Conservation (phyloP, 805 yeast species). For the Ogataea minuta region DNA sequence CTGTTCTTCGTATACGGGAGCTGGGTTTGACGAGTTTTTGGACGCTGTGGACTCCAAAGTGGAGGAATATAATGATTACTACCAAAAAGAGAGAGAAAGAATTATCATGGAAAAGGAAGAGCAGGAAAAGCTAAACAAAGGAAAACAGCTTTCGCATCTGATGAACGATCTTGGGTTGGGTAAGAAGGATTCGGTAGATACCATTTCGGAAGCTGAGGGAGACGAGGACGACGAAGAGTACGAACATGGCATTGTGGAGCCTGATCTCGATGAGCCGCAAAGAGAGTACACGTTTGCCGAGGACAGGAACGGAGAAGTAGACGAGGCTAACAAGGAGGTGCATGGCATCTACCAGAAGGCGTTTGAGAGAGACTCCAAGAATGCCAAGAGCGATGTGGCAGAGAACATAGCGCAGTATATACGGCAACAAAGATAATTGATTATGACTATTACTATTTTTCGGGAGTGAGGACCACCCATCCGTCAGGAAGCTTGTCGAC, state of each 20-base stretch:
- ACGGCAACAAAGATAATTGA: conserved; percentile 23
- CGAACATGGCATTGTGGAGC: conserved; percentile 45
- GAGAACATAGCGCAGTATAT: conserved; percentile 71
- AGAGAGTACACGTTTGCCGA: conserved; percentile 73
- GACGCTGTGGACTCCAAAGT: conserved; percentile 82
- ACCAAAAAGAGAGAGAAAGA: conserved; percentile 82
- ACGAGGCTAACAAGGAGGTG: conserved; percentile 47
- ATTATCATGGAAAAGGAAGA: conserved; percentile 73
- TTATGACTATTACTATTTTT: conserved; percentile 3
- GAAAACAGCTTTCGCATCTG: conserved; percentile 63
- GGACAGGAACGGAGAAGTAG: conserved; percentile 58
- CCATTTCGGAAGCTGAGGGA: conserved; percentile 47
- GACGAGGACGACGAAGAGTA: conserved; percentile 42
- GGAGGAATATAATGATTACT: conserved; percentile 80
- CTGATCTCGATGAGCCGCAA: conserved; percentile 38
- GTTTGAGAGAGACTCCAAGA: conserved; percentile 58
- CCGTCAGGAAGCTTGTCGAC: conserved; percentile 22
- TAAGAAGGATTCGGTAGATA: conserved; percentile 41
- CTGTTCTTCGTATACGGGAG: conserved; percentile 92
- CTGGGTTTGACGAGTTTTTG: conserved; percentile 88
- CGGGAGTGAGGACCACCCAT: conserved; percentile 19
- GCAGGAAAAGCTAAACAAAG: conserved; percentile 69
- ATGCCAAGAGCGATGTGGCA: conserved; percentile 64
- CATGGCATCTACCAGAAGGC: conserved; percentile 75
- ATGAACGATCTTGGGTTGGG: conserved; percentile 85